Conservation (phyloP, 768 basidiomycete genomes). For the Tricholoma furcatifolium region DNA sequence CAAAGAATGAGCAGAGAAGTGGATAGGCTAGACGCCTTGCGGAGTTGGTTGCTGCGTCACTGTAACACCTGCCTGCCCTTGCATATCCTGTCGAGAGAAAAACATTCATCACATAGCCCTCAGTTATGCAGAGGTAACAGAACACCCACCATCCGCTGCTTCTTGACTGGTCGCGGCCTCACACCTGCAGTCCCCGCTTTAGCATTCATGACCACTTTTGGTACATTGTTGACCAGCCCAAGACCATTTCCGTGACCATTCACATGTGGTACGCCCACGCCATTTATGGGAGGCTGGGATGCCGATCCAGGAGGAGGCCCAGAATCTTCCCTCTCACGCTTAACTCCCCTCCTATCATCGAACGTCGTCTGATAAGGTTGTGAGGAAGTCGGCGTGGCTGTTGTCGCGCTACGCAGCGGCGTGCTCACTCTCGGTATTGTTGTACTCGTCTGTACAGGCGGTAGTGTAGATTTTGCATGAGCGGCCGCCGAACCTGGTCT, state of each 20-base stretch:
- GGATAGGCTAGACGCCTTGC: constrained; percentile 50
- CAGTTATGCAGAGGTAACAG: constrained; percentile 6
- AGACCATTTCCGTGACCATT: constrained; percentile 19
- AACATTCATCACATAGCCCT: not conserved
- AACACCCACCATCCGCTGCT: constrained; percentile 66
- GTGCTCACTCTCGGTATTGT: constrained; percentile 16
- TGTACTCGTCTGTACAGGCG: constrained; percentile 22
- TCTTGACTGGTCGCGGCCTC: constrained; percentile 72
- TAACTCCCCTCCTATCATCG: constrained; percentile 35
- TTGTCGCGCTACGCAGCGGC: constrained; percentile 23
- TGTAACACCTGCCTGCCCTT: constrained; percentile 61
- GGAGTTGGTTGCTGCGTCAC: constrained; percentile 74
- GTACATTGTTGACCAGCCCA: constrained; percentile 18
- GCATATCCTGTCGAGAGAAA: constrained; percentile 46
- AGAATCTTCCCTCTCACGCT: constrained; percentile 40
- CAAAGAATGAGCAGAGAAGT: not conserved
- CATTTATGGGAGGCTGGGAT: constrained; percentile 22
- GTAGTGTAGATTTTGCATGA: constrained; percentile 10
- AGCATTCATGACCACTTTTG: constrained; percentile 43
- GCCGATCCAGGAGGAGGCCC: not conserved
- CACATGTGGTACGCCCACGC: constrained; percentile 19
- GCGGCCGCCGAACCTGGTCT: constrained; percentile 25
- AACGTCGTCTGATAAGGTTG: constrained; percentile 9
- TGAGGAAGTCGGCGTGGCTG: constrained; percentile 31
- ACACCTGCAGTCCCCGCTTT: constrained; percentile 58